phyloP scores from a whole-genome alignment of 306 rosid species.

The Trichosanthes cucumerina region DNA sequence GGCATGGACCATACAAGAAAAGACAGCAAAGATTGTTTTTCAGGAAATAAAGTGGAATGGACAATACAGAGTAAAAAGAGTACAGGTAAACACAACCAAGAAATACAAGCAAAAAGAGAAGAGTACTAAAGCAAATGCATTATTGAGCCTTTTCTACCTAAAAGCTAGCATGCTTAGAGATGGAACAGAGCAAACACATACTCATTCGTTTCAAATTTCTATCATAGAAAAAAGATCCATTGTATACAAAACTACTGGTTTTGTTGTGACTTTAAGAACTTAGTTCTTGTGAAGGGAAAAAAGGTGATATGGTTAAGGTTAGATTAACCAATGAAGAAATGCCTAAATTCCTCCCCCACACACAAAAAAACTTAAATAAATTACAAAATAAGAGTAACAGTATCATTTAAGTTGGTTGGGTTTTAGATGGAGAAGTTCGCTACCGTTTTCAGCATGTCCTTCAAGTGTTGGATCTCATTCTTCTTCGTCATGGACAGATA shows the following conservation, averaged over 20 bases:
- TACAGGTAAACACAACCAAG: neutral
- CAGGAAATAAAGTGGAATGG: neutral
- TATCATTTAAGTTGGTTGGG: neutral
- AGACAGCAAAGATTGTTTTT: neutral
- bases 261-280: neutral
- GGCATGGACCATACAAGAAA: neutral
- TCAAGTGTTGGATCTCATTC: slow-evolving; percentile 59
- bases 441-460: slow-evolving; percentile 40
- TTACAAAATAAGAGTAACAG: neutral
- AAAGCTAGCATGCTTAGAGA: neutral
- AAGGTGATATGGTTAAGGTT: neutral
- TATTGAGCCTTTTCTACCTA: neutral
- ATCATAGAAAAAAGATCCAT: neutral
- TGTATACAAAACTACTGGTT: neutral
- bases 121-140: neutral
- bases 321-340: neutral
- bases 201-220: neutral
- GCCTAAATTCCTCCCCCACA: neutral
- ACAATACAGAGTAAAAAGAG: neutral
- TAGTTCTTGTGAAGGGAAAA: neutral
- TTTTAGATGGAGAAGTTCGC: neutral
- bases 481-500: slow-evolving; percentile 39
- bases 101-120: neutral
- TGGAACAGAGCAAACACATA: neutral
- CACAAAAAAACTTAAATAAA: neutral